phyloP scores from a whole-genome alignment of 1,284 basidiomycete species.

The Cronartium quercuum region DNA sequence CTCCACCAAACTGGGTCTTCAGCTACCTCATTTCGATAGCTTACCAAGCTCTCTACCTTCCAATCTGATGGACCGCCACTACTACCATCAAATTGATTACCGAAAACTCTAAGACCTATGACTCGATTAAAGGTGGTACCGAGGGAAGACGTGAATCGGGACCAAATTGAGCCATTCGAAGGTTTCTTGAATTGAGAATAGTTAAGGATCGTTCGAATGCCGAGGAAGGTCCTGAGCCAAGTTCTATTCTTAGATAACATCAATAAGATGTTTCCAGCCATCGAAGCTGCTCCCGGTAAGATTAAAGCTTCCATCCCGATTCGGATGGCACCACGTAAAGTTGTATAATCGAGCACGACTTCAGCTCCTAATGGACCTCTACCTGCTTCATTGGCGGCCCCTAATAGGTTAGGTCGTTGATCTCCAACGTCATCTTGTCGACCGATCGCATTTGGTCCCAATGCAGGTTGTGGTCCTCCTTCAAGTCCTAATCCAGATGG shows the following conservation, averaged over 20 bases:
- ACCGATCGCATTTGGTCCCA: neutral
- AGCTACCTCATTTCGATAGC: neutral
- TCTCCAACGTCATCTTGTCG: neutral
- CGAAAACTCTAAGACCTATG: neutral
- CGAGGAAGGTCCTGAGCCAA: slow-evolving; percentile 20
- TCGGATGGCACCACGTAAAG: slow-evolving; percentile 13
- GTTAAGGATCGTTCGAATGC: neutral
- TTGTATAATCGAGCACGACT: slow-evolving; percentile 20
- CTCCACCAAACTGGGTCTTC: slow-evolving; percentile 39
- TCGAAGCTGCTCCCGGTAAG: slow-evolving; percentile 21
- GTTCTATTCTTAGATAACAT: slow-evolving; percentile 10
- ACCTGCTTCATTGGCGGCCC: slow-evolving; percentile 2
- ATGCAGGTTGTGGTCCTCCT: neutral
- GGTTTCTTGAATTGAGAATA: neutral
- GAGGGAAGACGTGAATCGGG: neutral
- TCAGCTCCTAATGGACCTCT: slow-evolving; percentile 8
- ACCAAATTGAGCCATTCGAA: neutral
- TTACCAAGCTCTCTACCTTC: neutral
- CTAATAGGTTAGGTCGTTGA: neutral
- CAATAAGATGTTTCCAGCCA: slow-evolving; percentile 10
- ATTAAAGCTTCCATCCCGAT: slow-evolving; percentile 34
- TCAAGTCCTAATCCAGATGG: neutral
- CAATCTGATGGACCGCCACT: neutral
- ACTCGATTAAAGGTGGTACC: neutral
- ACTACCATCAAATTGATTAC: neutral